These are phyloP conservation scores for Amanita phalloides DNA, from an alignment of 768 basidiomycete species.

Conservation along the genomic window DNA sequence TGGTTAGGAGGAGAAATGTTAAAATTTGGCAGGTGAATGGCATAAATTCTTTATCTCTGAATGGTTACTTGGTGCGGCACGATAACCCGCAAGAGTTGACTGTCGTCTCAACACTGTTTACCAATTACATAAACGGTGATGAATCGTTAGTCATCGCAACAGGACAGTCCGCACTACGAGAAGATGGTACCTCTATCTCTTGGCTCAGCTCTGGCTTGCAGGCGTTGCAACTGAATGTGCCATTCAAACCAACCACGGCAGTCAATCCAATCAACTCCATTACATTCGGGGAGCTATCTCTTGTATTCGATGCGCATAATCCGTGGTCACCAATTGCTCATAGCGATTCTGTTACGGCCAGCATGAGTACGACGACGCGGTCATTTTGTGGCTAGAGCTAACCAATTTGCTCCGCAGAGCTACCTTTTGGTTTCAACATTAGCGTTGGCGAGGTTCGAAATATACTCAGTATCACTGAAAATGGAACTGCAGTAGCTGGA, in stretches of 20 bases:
- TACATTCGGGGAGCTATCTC: constrained; percentile 45
- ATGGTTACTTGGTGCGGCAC: constrained; percentile 46
- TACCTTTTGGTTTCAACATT: constrained; percentile 64
- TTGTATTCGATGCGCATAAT: constrained; percentile 39
- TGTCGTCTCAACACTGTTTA: constrained; percentile 53
- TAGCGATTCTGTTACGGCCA: constrained; percentile 50
- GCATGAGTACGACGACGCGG: constrained; percentile 30
- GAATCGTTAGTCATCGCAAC: constrained; percentile 45
- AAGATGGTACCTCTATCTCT: constrained; percentile 43
- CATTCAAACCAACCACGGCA: constrained; percentile 37
- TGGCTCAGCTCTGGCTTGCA: constrained; percentile 60
- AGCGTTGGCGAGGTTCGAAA: constrained; percentile 54
- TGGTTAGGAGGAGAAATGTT: background rate
- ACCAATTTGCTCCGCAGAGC: constrained; percentile 23
- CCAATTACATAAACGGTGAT: constrained; percentile 59
- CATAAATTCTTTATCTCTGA: constrained; percentile 46
- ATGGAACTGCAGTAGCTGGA: constrained; percentile 41
- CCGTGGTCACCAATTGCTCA: constrained; percentile 50
- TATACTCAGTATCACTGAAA: constrained; percentile 47
- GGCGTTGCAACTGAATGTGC: constrained; percentile 48
- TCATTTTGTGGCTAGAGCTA: background rate
- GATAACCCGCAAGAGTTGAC: constrained; percentile 31
- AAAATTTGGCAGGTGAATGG: constrained; percentile 31
- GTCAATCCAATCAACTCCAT: constrained; percentile 61
- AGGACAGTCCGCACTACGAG: constrained; percentile 47